phyloP scores from a whole-genome alignment of 192 early-diverging fungal genomes.

The Linnemannia exigua region DNA sequence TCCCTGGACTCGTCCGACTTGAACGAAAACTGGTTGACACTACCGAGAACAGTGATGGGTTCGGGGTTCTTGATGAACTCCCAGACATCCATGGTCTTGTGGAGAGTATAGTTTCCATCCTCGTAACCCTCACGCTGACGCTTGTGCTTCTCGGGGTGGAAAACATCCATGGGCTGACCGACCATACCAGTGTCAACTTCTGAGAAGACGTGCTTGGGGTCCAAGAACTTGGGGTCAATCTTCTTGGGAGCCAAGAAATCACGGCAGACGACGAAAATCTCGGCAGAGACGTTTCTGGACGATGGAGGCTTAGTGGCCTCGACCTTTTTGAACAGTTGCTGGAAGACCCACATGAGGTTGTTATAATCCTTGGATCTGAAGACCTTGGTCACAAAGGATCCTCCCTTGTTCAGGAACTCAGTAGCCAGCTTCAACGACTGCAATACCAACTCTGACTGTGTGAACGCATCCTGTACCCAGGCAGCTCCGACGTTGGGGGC shows the following conservation, averaged over 20 bases:
- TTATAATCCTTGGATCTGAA: slow-evolving; percentile 99
- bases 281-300: slow-evolving; percentile 98
- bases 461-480: slow-evolving; percentile 98
- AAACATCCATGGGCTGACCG: slow-evolving; percentile 76
- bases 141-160: slow-evolving; percentile 93
- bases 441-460: slow-evolving; percentile 93
- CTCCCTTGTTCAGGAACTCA: slow-evolving; percentile 92
- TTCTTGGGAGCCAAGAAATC: slow-evolving; percentile 95
- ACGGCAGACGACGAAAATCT: slow-evolving; percentile 98
- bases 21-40: slow-evolving; percentile 83
- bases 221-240: slow-evolving; percentile 94
- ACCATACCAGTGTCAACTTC: slow-evolving; percentile 81
- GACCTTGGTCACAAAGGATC: slow-evolving; percentile 96
- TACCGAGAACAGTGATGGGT: slow-evolving; percentile 83
- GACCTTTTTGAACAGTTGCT: slow-evolving; percentile 95
- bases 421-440: slow-evolving; percentile 94
- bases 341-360: slow-evolving; percentile 98
- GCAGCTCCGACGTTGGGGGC: slow-evolving; percentile 98
- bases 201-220: slow-evolving; percentile 94
- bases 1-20: slow-evolving; percentile 76
- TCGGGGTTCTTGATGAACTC: slow-evolving; percentile 88
- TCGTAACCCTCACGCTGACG: slow-evolving; percentile 97
- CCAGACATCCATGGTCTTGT: slow-evolving; percentile 78
- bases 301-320: slow-evolving; percentile 99
- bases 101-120: slow-evolving; percentile 93